These are phyloP conservation scores for Diaporthe sp. DNA, from an alignment of 2,329 filamentous ascomycete species.

Conservation along the genomic window DNA sequence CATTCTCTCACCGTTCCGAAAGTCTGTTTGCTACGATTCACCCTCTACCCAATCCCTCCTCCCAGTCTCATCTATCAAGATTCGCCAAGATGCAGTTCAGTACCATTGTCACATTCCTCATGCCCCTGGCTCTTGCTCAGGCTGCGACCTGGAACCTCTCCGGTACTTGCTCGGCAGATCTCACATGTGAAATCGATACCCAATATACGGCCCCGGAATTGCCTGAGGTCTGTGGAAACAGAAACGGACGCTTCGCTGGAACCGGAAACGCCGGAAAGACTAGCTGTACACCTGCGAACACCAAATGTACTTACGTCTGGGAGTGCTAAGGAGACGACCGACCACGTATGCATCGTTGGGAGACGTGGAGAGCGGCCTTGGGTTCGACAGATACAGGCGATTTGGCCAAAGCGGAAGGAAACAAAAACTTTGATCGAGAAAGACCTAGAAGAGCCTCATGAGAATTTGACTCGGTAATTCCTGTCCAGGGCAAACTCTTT, in stretches of 20 bases:
- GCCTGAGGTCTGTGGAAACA: background rate
- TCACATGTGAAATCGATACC: background rate
- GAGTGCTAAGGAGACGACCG: background rate
- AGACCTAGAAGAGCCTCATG: no score
- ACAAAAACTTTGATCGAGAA: no score
- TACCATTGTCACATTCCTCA: background rate
- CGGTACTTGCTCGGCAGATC: background rate
- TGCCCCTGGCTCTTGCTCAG: background rate
- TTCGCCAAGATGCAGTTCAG: conserved; percentile 1
- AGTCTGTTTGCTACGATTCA: background rate
- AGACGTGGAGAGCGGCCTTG: background rate
- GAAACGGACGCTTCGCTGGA: background rate
- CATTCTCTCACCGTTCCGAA: background rate
- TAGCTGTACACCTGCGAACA: background rate
- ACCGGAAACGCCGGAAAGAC: background rate
- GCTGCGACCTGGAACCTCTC: background rate
- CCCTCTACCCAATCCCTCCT: background rate
- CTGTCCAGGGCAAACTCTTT: no score
- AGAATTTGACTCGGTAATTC: no score
- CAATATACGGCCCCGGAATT: background rate
- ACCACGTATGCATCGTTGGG: background rate
- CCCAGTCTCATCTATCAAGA: background rate
- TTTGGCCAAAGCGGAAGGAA: background rate
- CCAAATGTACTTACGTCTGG: background rate
- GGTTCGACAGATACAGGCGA: background rate